Base-by-base conservation (phyloP, 2,329 filamentous ascomycete genomes). In the Harringtonia aguacate region DNA sequence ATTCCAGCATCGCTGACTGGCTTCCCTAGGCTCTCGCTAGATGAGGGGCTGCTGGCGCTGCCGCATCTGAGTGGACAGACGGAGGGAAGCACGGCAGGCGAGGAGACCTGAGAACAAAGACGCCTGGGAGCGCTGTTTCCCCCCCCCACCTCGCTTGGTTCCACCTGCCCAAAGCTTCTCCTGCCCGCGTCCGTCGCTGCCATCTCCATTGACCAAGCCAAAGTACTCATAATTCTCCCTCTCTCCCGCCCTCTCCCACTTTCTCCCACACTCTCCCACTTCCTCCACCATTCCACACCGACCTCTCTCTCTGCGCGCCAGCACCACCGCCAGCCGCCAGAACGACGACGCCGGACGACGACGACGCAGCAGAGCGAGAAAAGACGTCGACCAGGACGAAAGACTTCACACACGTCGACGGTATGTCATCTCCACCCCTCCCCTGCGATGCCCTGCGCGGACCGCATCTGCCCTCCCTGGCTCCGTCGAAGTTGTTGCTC, bases 1-100 rank as follows among this genome's bases (percentile, higher is more conserved):
- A 35, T 53, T 52, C 52, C 46, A 49, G 46, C 45, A 46, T 36
- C 39, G 20, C 37, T 46, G 36, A 45, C 47, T 45, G 45, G 41
- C 30, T 27, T 28, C 17, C 8, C 18, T 38, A 35, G 22, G 33
- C 30, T 35, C 12, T 53, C 22, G 52, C 49, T 39, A 50, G 55
- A 43, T 46, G 48, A 45, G 42, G 44, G 43, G 43, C 40, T 41
- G 30, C 35, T 40, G n/a, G 17, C 18, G 21, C 24, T n/a, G 37
- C 27, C 12, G 24, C 33, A 22, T 44, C 28, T 24, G 8, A 34
- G 41, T 31, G 42, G 30, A 37, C 43, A 38, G 35, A 21, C 36
- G 20, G 34, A 43, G 24, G 24, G 24, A n/a, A 27, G 24, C 24
- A 27, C 24, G 24, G 24, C 10, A 27, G 24, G 24, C 24, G 10